Conservation (phyloP, 768 basidiomycete genomes). For the Kwoniella sp. region DNA sequence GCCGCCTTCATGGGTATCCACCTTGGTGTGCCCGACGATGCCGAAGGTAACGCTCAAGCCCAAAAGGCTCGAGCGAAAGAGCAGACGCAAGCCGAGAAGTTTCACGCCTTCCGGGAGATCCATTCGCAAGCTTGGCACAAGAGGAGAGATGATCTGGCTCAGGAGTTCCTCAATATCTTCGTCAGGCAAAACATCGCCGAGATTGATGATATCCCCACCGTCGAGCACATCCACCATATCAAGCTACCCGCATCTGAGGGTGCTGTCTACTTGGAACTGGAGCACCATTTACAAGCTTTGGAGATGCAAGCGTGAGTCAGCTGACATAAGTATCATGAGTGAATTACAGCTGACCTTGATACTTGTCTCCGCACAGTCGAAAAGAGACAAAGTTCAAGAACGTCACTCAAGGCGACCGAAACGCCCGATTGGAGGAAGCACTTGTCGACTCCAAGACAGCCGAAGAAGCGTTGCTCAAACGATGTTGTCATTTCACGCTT, state of each 20-base stretch:
- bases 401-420: constrained; percentile 64
- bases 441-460: constrained; percentile 86
- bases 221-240: constrained; percentile 66
- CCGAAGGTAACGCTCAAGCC: constrained; percentile 72
- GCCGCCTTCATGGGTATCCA: constrained; percentile 86
- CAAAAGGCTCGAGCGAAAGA: constrained; percentile 80
- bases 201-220: constrained; percentile 90
- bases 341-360: constrained; percentile 56
- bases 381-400: constrained; percentile 51
- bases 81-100: constrained; percentile 85
- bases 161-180: constrained; percentile 59
- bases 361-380: constrained; percentile 25
- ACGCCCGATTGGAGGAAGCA: constrained; percentile 80
- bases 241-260: constrained; percentile 86
- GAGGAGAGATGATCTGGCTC: constrained; percentile 79
- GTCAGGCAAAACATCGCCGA: constrained; percentile 82
- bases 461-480: constrained; percentile 82
- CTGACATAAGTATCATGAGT: neutral
- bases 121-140: constrained; percentile 91
- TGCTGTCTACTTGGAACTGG: constrained; percentile 90
- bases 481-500: constrained; percentile 80
- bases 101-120: constrained; percentile 95
- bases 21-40: constrained; percentile 86
- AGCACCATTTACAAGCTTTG: constrained; percentile 85
- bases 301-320: constrained; percentile 67